Evolutionary conservation across 1,284 basidiomycete genomes (phyloP).

Genomic region (Ustilago tritici): DNA sequence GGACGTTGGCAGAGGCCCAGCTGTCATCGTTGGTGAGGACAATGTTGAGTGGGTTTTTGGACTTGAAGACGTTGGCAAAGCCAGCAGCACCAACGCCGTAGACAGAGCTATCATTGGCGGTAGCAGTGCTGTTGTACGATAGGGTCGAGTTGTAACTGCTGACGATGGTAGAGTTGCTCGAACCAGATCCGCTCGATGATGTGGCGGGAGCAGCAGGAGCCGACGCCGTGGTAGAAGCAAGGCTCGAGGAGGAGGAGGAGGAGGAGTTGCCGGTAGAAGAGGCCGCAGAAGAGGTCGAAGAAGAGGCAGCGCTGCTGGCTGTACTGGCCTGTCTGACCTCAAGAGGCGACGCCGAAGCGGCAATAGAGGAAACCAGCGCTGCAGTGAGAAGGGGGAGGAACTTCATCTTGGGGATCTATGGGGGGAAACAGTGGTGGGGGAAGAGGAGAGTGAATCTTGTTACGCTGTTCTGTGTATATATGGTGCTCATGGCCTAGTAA

Average conservation of each 20-base stretch:
- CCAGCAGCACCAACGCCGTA: constrained; percentile 54
- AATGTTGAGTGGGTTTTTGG: constrained; percentile 58
- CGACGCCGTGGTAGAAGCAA: constrained; percentile 8
- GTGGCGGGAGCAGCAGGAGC: constrained; percentile 15
- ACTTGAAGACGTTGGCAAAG: constrained; percentile 44
- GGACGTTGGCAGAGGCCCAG: constrained; percentile 48
- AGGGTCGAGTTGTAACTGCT: constrained; percentile 37
- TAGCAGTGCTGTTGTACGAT: constrained; percentile 34
- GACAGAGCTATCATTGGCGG: constrained; percentile 14
- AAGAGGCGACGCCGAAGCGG: constrained; percentile 24
- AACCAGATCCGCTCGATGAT: not conserved
- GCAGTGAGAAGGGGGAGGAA: constrained; percentile 26
- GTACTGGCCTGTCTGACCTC: constrained; percentile 29
- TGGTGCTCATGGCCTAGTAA: not conserved
- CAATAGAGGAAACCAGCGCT: constrained; percentile 13
- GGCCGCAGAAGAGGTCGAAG: not conserved
- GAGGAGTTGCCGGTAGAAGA: constrained; percentile 5
- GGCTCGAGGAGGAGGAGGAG: constrained; percentile 11
- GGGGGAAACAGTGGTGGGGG: not conserved
- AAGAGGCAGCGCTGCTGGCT: constrained; percentile 12
- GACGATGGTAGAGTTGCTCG: constrained; percentile 29
- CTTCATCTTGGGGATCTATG: constrained; percentile 17
- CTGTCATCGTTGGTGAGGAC: constrained; percentile 61
- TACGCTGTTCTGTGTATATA: not conserved
- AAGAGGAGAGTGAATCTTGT: not conserved